Base-by-base conservation (phyloP, 371 early-diverging fungal genomes). In the Smittium mucronatum region DNA sequence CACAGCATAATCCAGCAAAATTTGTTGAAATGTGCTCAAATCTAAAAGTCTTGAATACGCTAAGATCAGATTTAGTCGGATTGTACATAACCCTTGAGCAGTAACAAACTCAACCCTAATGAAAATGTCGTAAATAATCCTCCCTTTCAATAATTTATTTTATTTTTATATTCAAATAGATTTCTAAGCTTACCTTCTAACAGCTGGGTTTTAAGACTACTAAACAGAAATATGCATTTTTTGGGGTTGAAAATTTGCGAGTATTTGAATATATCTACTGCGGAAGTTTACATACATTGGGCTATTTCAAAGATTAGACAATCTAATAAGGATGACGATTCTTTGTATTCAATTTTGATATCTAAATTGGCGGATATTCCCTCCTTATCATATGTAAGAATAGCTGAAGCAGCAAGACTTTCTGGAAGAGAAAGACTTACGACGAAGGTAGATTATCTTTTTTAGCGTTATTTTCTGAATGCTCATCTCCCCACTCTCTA, bases 261-360 rank as follows among this genome's bases (percentile, higher is more conserved):
- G 36, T 92, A 92, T 73, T 74, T 95, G 57, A 83, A 88, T 47
- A 78, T 93, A 70, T 81, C 87, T n/a, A 81, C 85, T 0, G 93
- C 93, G 70, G 83, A 86, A 34, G 90, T 95, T 32, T 75, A 93
- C 28, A 88, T 93, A 33, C 92, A 95, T 73, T 98, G 98, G 98
- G 98, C 97, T 0, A 93, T 94, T 70, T 85, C 90, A 71, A 95
- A 96, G 87, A 90, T 96, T 71, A 92, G 89, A 73, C 78, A 84
- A 0, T 88, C 93, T 0, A 85, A 83, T 0, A 89, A 92, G 31
- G 93, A 93, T 71, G 95, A 96, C 66, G 93, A 93, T 28, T 81
- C 88, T 1, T 81, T 93, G 21, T 89, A 87, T 70, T 83, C 87
- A 21, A 78, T 86, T 32, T 88, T 98, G 36, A 84, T 89, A 0